A percentile compares a stretch with the other conserved stretches of the same genome.
phyloP scores from a whole-genome alignment of 306 rosid genomes.

The Leucaena leucocephala region DNA sequence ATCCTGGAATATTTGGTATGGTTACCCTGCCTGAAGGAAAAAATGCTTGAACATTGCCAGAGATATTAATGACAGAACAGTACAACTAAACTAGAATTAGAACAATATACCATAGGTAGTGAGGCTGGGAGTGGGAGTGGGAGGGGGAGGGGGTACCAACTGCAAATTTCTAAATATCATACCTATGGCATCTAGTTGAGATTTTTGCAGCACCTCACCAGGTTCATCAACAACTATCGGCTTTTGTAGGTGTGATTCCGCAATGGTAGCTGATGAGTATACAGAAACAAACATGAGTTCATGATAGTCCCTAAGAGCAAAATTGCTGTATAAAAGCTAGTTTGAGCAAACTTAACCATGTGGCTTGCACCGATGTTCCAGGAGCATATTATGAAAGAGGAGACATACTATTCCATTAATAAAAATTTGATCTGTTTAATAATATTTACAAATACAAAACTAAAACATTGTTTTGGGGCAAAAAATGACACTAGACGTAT shows the following conservation, averaged over 20 bases:
- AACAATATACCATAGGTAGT: not conserved
- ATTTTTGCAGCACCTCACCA: slow-evolving; percentile 53
- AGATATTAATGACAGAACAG: not conserved
- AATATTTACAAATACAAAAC: not conserved
- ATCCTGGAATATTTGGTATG: not conserved
- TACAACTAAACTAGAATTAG: not conserved
- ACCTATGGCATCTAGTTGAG: slow-evolving; percentile 78
- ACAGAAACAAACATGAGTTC: slow-evolving; percentile 33
- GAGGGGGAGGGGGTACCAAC: too few species aligned
- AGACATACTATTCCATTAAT: not conserved
- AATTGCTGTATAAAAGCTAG: not conserved
- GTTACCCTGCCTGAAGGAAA: not conserved
- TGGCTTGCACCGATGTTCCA: slow-evolving; percentile 16
- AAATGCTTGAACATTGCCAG: slow-evolving; percentile 4
- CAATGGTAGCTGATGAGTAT: slow-evolving; percentile 46
- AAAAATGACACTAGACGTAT: not conserved
- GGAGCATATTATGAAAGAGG: slow-evolving; percentile 5
- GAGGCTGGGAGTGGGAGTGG: too few species aligned
- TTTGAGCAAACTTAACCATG: not conserved
- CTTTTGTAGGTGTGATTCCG: slow-evolving; percentile 45
- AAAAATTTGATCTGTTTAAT: not conserved
- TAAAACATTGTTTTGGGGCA: not conserved
- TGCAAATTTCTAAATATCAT: slow-evolving; percentile 9
- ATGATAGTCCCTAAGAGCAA: slow-evolving; percentile 17
- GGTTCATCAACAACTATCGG: slow-evolving; percentile 54